Percentiles rank a stretch among this genome's conserved stretches.
phyloP scores from a whole-genome alignment of 371 early-diverging fungal species.

The Mucor irregularis region DNA sequence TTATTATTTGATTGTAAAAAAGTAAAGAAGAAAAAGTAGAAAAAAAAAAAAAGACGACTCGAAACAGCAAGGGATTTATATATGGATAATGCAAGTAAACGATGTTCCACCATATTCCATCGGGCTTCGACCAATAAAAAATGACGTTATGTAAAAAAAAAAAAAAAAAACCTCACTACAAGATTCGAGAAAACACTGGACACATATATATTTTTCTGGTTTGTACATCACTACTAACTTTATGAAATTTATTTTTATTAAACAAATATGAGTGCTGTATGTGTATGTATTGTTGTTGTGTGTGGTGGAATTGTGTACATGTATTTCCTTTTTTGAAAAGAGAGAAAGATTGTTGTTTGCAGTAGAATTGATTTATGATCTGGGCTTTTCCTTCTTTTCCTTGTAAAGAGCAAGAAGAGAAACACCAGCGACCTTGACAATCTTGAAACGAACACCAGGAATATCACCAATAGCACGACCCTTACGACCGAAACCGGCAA shows the following conservation, averaged over 20 bases:
- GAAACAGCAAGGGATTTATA: background rate
- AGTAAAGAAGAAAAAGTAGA: constrained; percentile 7
- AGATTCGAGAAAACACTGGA: background rate
- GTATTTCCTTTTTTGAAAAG: background rate
- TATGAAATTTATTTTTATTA: too few species aligned
- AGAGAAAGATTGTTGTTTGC: background rate
- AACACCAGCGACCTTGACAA: constrained; percentile 99
- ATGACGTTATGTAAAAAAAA: background rate
- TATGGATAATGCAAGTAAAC: constrained; percentile 1
- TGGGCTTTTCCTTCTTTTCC: constrained; percentile 99
- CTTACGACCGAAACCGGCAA: constrained; percentile 96
- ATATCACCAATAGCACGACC: constrained; percentile 98
- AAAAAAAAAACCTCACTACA: background rate
- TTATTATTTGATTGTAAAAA: constrained; percentile 23
- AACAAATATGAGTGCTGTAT: too few species aligned
- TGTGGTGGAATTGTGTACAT: background rate
- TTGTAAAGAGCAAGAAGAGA: constrained; percentile 98
- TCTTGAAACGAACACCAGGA: constrained; percentile 99
- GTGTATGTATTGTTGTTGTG: too few species aligned
- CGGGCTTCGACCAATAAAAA: background rate
- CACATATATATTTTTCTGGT: too few species aligned
- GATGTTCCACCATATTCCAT: background rate
- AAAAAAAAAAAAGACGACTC: background rate
- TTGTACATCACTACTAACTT: too few species aligned
- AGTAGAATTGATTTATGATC: constrained; percentile 69